Evolutionary conservation across 2,329 filamentous ascomycete genomes (phyloP).

Genomic region (Sporothrix protearum): DNA sequence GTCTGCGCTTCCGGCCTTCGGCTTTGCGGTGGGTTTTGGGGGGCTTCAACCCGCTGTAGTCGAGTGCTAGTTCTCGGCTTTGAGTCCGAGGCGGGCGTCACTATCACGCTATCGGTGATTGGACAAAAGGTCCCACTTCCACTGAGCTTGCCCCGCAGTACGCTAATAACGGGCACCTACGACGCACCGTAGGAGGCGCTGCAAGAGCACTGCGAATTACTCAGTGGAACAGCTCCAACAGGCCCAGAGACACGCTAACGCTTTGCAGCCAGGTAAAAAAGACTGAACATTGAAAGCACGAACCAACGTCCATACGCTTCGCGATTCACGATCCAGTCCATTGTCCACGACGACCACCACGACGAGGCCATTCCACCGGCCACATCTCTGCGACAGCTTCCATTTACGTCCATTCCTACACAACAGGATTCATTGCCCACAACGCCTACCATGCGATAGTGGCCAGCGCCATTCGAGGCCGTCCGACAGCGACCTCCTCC

Average conservation of each 20-base stretch:
- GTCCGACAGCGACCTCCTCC: slow-evolving; percentile 8
- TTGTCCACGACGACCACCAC: background rate
- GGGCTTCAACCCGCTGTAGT: background rate
- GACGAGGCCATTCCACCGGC: background rate
- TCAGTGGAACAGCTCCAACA: background rate
- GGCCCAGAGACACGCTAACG: background rate
- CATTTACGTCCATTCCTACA: background rate
- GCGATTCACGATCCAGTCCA: background rate
- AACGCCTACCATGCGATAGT: slow-evolving; percentile 8
- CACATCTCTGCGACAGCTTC: background rate
- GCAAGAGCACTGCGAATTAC: background rate
- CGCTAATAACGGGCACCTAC: slow-evolving; percentile 14
- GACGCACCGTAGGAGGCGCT: background rate
- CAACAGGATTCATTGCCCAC: background rate
- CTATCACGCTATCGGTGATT: background rate
- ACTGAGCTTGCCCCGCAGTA: slow-evolving; percentile 10
- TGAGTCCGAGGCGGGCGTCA: background rate
- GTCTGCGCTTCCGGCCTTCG: background rate
- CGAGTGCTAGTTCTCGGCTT: background rate
- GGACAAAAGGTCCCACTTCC: background rate
- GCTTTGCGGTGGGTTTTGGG: background rate
- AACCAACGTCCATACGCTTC: background rate
- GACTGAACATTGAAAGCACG: background rate
- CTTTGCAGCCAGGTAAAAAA: background rate
- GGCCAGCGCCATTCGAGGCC: background rate